Evolutionary conservation across 345 rosid species (phyloP).

Genomic region (Garcia nutans): DNA sequence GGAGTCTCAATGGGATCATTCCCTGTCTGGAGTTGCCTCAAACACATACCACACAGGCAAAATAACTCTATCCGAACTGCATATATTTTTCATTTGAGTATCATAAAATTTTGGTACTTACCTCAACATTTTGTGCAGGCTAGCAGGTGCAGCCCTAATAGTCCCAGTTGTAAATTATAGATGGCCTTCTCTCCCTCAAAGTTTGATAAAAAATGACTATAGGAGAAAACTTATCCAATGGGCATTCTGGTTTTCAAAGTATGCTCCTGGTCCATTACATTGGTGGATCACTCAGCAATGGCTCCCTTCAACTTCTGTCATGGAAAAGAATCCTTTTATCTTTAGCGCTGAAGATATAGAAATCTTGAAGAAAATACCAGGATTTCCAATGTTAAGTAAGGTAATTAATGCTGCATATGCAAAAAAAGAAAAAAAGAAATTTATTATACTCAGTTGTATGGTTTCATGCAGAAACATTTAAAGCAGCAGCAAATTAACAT

Average conservation of each 20-base stretch:
- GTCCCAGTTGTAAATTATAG: slow-evolving; percentile 69
- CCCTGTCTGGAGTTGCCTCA: slow-evolving; percentile 87
- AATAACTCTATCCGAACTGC: background rate
- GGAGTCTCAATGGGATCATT: slow-evolving; percentile 94
- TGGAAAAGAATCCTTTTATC: slow-evolving; percentile 57
- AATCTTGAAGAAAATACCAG: slow-evolving; percentile 55
- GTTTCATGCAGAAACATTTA: background rate
- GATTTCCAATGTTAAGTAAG: slow-evolving; percentile 86
- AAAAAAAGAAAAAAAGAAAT: background rate
- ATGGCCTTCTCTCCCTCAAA: slow-evolving; percentile 77
- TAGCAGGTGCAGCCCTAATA: slow-evolving; percentile 74
- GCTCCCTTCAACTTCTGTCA: slow-evolving; percentile 53
- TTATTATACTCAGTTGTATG: background rate
- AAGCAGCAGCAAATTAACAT: background rate
- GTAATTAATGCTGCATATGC: slow-evolving; percentile 35
- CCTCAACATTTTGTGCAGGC: slow-evolving; percentile 39
- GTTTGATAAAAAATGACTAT: slow-evolving; percentile 52
- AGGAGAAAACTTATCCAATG: slow-evolving; percentile 53
- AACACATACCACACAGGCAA: slow-evolving; percentile 84
- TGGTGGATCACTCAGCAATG: slow-evolving; percentile 77
- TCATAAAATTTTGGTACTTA: slow-evolving; percentile 13
- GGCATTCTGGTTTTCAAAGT: slow-evolving; percentile 54
- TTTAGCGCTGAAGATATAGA: slow-evolving; percentile 66
- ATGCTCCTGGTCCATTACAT: slow-evolving; percentile 60
- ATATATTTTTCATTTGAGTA: background rate